Base-by-base conservation (phyloP, 2,329 filamentous ascomycete genomes). In the Alternaria longipes region DNA sequence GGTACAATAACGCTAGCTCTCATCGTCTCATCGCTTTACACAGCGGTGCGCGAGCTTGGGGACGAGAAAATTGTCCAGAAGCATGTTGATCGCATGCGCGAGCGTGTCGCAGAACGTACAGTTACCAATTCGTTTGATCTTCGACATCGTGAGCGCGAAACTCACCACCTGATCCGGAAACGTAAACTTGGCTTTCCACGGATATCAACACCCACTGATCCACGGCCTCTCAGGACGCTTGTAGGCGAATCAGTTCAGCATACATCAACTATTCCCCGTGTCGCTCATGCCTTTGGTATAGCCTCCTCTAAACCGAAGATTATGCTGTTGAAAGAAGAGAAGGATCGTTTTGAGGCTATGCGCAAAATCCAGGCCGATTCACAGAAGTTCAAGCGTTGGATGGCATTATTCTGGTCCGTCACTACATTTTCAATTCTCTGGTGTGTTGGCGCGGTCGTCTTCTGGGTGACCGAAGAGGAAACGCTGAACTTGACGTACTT, bases 1-100 rank as follows among this genome's bases (percentile, higher is more conserved):
- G 94, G 94, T 3, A 90, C 95, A 58, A 91, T 96, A 62, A 94
- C 91, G 68, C 84, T 97, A 1, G 93, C 91, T 87, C 83, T 97
- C 24, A 90, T 96, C 56, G 90, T 97, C 24, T 89, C 89, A 20
- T 93, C 90, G 40, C 92, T 97, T 63, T 87, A 91, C 34, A 91
- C 84, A 44, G 90, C 90, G 61, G 85, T 85, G 2, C 71, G 79
- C 9, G 85, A 90, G 60, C 79, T 91, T 30, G 85, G 86, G 24
- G 82, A 86, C 50, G 84, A 88, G 62, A 89, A 91, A 40, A 83
- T 91, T 24, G 78, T 91, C 51, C 83, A 84, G 57, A 84, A 84
- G 41, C 88, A 90, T 70, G 79, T 87, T 52, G 81, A 87, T 46
- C 82, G 82, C 16, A 82, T 82, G 56, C 83, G 88, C 47, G 80